Evolutionary conservation across 2,329 filamentous ascomycete genomes (phyloP), one percentile per base, ranked within the genome.

Genomic region (Fusarium avenaceum): DNA sequence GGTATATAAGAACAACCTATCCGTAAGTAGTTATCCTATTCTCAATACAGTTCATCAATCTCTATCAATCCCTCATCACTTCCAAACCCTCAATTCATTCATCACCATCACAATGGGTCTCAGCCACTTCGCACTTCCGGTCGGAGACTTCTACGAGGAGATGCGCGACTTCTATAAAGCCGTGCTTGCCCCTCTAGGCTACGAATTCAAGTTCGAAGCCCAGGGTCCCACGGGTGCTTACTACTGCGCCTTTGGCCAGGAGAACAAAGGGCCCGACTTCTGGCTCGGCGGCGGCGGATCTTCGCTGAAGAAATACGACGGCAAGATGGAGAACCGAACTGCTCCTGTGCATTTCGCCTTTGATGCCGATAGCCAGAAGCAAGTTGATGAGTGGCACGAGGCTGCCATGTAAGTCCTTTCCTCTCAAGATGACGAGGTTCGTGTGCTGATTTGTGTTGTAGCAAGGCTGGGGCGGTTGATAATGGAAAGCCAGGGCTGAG

Each of bases 401-500:
- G 51, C 24, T 24, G 65, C 72, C 17, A 72, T 74, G 72, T 73
- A 55, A 72, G 72, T 73, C 14, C 3, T 32, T 35, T 2, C 1
- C 4, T 22, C 2, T 0, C 19, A 19, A 1, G 13, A 14, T 14
- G 2, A 13, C n/a, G 3, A 1, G 17, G 1, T 20, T 7, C 1
- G 1, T 5, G 3, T 47, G 4, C 59, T 64, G 19, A 57, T 39
- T 51, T 10, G 8, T 53, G n/a, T 4, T 35, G 10, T 13, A 78
- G 82, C 4, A 69, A 84, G 14, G 77, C 75, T 38, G 84, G 85
- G 0, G 84, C 77, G 4, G 80, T 76, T 32, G 80, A 82, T 68
- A 86, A 86, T 67, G 85, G 85, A 5, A 73, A 78, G 17, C 85
- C 85, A 0, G 85, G 85, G 0, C 75, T 83, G 42, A 59, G 78